A percentile compares a stretch with the other conserved stretches of the same genome.
These are phyloP conservation scores for Dysphania ambrosioides DNA, from an alignment of 148 eudicot species.

Conservation along the genomic window DNA sequence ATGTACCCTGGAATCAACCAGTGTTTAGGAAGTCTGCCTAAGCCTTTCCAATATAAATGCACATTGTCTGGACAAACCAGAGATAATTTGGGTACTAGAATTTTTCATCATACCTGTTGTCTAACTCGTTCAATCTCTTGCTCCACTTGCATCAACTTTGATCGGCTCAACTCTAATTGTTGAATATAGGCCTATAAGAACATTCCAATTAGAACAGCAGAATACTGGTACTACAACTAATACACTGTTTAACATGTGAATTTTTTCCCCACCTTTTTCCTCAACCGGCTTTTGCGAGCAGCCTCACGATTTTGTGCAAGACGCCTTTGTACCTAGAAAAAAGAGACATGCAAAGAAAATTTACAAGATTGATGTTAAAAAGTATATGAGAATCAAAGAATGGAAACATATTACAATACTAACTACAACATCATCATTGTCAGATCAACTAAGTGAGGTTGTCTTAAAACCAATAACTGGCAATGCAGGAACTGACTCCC, in stretches of 20 bases:
- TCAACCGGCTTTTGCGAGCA: constrained; percentile 93
- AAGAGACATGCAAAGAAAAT: neutral
- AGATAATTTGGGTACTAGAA: neutral
- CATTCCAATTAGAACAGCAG: constrained; percentile 14
- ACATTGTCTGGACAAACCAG: neutral
- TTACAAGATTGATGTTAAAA: neutral
- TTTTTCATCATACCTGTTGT: constrained; percentile 57
- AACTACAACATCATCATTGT: neutral
- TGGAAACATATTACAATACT: neutral
- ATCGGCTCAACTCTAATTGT: constrained; percentile 79
- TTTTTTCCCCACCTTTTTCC: constrained; percentile 69
- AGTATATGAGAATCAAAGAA: neutral
- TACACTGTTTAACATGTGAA: neutral
- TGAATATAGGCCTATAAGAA: constrained; percentile 82
- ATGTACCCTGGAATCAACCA: constrained; percentile 55
- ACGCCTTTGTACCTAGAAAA: constrained; percentile 71
- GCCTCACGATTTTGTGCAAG: constrained; percentile 99
- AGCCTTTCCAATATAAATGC: constrained; percentile 4
- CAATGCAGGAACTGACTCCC: too few species aligned
- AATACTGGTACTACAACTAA: neutral
- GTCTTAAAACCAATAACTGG: too few species aligned
- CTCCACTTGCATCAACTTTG: constrained; percentile 76
- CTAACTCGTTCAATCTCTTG: constrained; percentile 81
- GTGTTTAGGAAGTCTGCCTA: neutral
- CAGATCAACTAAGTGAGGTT: neutral